Base-by-base conservation (phyloP, 495 filamentous ascomycete species). In the Xylaria grammica region DNA sequence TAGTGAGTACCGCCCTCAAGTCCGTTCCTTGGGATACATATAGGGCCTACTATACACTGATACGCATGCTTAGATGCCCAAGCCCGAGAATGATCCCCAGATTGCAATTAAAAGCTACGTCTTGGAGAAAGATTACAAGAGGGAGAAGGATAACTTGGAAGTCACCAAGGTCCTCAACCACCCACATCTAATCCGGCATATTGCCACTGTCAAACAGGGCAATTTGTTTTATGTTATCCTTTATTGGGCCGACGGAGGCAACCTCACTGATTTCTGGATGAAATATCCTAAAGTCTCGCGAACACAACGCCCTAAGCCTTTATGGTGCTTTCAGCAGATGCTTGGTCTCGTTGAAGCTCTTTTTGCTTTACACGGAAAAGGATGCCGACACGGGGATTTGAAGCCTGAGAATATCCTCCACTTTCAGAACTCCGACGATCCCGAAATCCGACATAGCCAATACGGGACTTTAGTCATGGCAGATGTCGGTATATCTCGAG, bases 251-350 rank as follows among this genome's bases (percentile, higher is more conserved):
- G 49, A 54, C 24, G 66, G 65, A 26, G 68, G 68, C 3, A 62
- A 68, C n/a, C 54, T 71, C n/a, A 20, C 55, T 27, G 24, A 71
- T 2, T 63, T 65, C 30, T 71, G 65, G 68, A 27, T 59, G 29
- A 57, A 5, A 6, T 26, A 61, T 24, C 38, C 54, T 13, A 17
- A 40, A 22, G 57, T 22, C 11, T 24, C 13, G 17, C 19, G 22
- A 4, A 56, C 34, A 34, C 32, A 20, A 56, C 15, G 6, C 3
- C 45, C 22, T 9, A 38, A 53, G 24, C 44, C 55, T 51, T 34
- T 71, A 13, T 71, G 69, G 69, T 48, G 24, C 3, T 64, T 71
- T 51, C 24, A 62, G n/a, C 69, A 72, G 50, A 55, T 69, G 27
- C 34, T 55, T 20, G 69, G 69, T 34, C 38, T 72, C 42, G 49